phyloP scores from a whole-genome alignment of 176 grass and related monocot genomes.

The Hordeum marinum region DNA sequence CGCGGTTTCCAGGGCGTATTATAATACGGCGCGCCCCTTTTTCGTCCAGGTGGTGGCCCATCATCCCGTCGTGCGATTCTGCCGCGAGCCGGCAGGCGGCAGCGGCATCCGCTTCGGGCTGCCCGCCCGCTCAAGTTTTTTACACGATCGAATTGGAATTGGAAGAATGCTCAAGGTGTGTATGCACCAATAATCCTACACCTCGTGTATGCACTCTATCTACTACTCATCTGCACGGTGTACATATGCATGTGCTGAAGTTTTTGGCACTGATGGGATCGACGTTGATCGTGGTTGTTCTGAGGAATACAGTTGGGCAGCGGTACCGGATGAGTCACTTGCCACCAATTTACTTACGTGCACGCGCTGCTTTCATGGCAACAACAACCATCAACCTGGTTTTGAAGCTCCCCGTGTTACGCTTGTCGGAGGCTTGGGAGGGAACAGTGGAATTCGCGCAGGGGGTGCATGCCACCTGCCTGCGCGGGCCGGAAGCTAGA shows the following conservation, averaged over 20 bases:
- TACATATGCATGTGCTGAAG: background rate
- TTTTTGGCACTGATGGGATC: background rate
- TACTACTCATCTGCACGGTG: background rate
- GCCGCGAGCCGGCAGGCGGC: slow-evolving; percentile 18
- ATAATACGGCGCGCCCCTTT: slow-evolving; percentile 18
- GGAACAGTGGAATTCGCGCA: background rate
- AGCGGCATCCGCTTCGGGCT: slow-evolving; percentile 29
- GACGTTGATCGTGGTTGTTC: background rate
- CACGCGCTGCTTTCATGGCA: background rate
- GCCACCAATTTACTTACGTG: background rate
- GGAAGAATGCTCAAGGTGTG: background rate
- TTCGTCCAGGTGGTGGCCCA: slow-evolving; percentile 27
- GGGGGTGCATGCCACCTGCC: background rate
- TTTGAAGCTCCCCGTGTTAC: background rate
- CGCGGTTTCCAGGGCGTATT: slow-evolving; percentile 51
- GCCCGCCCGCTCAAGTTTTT: background rate
- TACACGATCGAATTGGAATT: background rate
- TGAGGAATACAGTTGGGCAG: background rate
- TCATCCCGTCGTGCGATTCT: slow-evolving; percentile 28
- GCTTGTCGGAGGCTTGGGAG: background rate
- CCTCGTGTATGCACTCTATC: too few species aligned
- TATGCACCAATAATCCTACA: too few species aligned
- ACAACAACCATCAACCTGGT: background rate
- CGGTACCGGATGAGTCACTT: background rate
- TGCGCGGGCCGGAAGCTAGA: background rate